Evolutionary conservation across 805 yeast species (phyloP).

Genomic region (Zygotorulaspora chibaensis): DNA sequence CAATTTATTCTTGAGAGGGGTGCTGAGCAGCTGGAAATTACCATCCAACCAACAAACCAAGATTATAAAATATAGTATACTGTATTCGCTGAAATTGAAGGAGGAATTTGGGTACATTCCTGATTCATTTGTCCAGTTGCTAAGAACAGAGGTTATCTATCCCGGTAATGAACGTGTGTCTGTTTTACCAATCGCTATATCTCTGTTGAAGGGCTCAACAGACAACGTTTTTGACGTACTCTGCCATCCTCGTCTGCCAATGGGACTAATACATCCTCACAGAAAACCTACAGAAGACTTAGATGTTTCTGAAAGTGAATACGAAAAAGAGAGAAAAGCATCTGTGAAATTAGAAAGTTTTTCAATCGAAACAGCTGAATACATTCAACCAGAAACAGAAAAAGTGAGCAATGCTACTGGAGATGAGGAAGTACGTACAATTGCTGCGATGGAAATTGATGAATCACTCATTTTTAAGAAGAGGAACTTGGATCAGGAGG

Average conservation of each 20-base stretch:
- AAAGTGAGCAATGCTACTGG: background rate
- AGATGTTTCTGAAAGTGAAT: conserved; percentile 31
- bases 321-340: conserved; percentile 8
- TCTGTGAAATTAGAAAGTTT: background rate
- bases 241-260: conserved; percentile 74
- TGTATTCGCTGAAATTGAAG: conserved; percentile 36
- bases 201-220: conserved; percentile 42
- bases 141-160: conserved; percentile 56
- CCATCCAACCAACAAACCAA: conserved; percentile 62
- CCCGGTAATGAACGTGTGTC: conserved; percentile 65
- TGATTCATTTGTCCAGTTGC: conserved; percentile 34
- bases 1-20: conserved; percentile 43
- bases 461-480: conserved; percentile 11
- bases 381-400: no score
- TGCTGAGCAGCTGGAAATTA: conserved; percentile 47
- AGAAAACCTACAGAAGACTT: conserved; percentile 24
- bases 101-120: conserved; percentile 30
- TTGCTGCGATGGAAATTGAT: background rate
- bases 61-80: conserved; percentile 45
- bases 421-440: background rate
- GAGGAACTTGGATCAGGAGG: conserved; percentile 12
- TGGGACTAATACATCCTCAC: conserved; percentile 30
- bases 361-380: background rate
- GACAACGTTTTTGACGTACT: conserved; percentile 55
- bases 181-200: conserved; percentile 64